Conservation (phyloP, 805 yeast genomes). For the Candida quercuum region DNA sequence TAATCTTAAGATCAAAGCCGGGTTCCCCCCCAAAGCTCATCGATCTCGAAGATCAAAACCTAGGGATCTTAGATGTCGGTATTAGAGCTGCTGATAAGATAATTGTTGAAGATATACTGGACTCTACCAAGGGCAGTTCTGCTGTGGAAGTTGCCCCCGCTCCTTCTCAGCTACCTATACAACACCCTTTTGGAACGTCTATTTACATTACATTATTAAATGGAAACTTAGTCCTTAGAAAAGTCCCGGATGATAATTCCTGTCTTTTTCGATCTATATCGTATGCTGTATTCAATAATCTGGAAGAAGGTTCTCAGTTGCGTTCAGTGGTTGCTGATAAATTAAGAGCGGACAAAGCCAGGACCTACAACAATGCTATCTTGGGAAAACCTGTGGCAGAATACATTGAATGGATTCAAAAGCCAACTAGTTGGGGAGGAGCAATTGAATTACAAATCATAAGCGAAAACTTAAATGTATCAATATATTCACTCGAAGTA, state of each 20-base stretch:
- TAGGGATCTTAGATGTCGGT: slow-evolving; percentile 35
- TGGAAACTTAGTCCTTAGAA: slow-evolving; percentile 41
- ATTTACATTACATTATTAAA: slow-evolving; percentile 13
- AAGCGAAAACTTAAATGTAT: slow-evolving; percentile 43
- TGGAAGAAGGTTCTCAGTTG: slow-evolving; percentile 41
- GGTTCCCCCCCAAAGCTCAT: slow-evolving; percentile 59
- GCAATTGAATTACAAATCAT: slow-evolving; percentile 70
- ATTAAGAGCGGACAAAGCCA: slow-evolving; percentile 37
- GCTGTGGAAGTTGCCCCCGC: too few species aligned
- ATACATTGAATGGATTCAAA: slow-evolving; percentile 57
- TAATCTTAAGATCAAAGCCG: slow-evolving; percentile 35
- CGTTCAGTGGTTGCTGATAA: slow-evolving; percentile 46
- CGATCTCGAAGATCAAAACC: slow-evolving; percentile 21
- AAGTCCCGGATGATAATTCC: slow-evolving; percentile 73
- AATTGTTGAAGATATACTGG: slow-evolving; percentile 25
- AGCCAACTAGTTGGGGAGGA: slow-evolving; percentile 73
- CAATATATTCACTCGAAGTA: slow-evolving; percentile 59
- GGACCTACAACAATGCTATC: slow-evolving; percentile 48
- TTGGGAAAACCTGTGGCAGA: slow-evolving; percentile 45
- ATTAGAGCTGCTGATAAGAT: slow-evolving; percentile 58
- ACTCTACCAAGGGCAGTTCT: not conserved
- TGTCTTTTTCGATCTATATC: slow-evolving; percentile 67
- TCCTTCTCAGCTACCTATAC: not conserved
- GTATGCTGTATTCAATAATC: slow-evolving; percentile 40
- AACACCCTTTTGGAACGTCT: not conserved